Base-by-base conservation (phyloP, 2,329 filamentous ascomycete genomes). In the Calonectria pauciramosa region DNA sequence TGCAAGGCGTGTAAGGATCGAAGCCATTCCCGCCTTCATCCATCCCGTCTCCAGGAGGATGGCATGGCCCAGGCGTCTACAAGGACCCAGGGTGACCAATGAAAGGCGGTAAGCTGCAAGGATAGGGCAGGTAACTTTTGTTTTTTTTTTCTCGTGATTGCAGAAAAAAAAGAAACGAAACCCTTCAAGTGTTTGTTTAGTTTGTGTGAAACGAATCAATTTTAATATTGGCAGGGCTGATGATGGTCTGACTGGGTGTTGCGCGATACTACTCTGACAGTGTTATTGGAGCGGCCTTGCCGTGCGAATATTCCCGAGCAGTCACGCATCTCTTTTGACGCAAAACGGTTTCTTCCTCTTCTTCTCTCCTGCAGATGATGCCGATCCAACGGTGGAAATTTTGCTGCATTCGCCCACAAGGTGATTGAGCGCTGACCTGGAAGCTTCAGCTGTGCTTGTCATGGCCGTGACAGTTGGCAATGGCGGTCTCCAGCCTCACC, bases 1-100 rank as follows among this genome's bases (percentile, higher is more conserved):
- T 69, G 70, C 75, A 75, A 70, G 73, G 67, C 70, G 59, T 34
- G 51, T 49, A 52, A 18, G 44, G 47, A 71, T 68, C 47, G 69
- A 28, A 52, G 63, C 36, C 36, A 72, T 52, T 36, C 26, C 44
- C 56, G 44, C 51, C 70, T 28, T 47, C 52, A 64, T 47, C 20
- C 52, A 64, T 47, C 20, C 47, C 38, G 30, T 54, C 41, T 30
- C 5, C 7, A 16, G 18, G 41, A 36, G 30, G 32, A 34, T 16
- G 26, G 70, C 16, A 7, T 16, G 41, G 18, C 41, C 18, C 41
- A n/a, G 18, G 41, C 41, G 41, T 44, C 16, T 44, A 44, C 41
- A 3, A 7, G 41, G 41, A 20, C 18, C 49, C 23, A 66, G 38
- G 44, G 16, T 64, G 16, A 28, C 65, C 70, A 72, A 72, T 69